A percentile compares a stretch with the other conserved stretches of the same genome.
These are phyloP conservation scores for Jaltomata sinuosa DNA, from an alignment of 257 asterid genomes.

Conservation along the genomic window DNA sequence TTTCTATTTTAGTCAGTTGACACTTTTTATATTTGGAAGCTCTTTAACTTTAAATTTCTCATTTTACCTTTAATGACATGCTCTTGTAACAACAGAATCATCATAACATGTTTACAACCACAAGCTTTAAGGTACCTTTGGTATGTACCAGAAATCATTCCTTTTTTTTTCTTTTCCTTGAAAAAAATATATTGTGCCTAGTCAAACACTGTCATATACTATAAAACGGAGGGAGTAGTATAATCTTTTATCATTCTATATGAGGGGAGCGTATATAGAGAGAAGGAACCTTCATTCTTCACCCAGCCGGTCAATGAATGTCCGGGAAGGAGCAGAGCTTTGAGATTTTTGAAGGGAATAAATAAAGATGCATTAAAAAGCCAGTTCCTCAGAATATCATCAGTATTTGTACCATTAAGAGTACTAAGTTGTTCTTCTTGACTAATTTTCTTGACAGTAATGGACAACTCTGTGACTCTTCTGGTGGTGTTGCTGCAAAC, in stretches of 20 bases:
- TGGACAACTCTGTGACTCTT: neutral
- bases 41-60: neutral
- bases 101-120: neutral
- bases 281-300: neutral
- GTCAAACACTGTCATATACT: neutral
- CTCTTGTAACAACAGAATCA: neutral
- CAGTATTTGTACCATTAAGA: neutral
- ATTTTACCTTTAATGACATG: neutral
- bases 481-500: neutral
- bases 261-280: neutral
- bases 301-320: neutral
- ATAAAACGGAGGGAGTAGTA: neutral
- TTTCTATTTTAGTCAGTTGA: neutral
- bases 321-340: neutral
- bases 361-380: slow-evolving; percentile 4
- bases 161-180: neutral
- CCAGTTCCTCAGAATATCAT: neutral
- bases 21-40: neutral
- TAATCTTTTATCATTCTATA: too few relatives aligned
- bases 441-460: neutral
- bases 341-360: neutral
- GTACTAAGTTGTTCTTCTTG: neutral
- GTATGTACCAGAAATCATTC: neutral
- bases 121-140: neutral
- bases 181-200: too few relatives aligned